Conservation (phyloP, 306 rosid species). For the Lupinus albus region DNA sequence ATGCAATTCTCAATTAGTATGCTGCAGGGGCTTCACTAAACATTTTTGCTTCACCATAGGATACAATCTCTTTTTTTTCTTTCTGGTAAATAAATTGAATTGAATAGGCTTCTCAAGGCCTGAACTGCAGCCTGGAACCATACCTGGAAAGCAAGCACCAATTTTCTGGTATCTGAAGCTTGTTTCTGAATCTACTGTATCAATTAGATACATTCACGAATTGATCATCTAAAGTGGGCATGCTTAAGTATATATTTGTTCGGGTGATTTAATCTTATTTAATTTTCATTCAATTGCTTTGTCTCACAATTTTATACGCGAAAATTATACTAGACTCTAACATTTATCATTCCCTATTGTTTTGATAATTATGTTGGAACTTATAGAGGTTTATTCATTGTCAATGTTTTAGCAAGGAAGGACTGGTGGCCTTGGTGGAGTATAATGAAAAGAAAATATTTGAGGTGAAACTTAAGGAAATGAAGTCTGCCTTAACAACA, state of each 20-base stretch:
- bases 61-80: neutral
- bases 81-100: neutral
- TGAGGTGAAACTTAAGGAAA: conserved; percentile 92
- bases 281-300: conserved; percentile 14
- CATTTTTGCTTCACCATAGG: neutral
- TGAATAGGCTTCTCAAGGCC: conserved; percentile 14
- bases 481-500: conserved; percentile 96
- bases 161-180: conserved; percentile 18
- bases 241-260: neutral
- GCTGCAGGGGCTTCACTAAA: neutral
- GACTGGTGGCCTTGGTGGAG: conserved; percentile 83
- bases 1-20: conserved; percentile 7
- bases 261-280: neutral
- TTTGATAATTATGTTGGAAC: conserved; percentile 27
- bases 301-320: neutral
- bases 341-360: conserved; percentile 5
- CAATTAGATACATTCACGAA: conserved; percentile 21
- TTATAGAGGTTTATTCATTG: conserved; percentile 7
- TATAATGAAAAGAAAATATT: conserved; percentile 96
- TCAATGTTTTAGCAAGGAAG: conserved; percentile 79
- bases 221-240: neutral
- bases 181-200: neutral
- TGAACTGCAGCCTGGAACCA: neutral
- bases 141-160: neutral
- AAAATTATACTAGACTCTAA: neutral